Percentiles rank a stretch among this genome's conserved stretches.
phyloP scores from a whole-genome alignment of 306 rosid species.

The Inga leiocalycina region DNA sequence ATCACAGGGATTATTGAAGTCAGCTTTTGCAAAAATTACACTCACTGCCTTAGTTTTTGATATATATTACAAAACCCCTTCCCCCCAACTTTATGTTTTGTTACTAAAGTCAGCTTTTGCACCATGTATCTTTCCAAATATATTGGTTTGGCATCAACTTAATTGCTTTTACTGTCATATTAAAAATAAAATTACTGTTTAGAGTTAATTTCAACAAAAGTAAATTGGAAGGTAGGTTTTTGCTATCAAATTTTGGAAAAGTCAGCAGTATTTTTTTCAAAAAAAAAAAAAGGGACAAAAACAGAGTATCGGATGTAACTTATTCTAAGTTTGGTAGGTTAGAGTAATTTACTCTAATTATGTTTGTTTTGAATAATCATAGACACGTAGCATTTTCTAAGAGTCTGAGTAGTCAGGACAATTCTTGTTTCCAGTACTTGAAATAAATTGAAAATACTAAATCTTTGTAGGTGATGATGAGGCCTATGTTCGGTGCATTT shows the following conservation, averaged over 20 bases:
- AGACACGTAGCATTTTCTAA: not conserved
- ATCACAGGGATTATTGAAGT: not conserved
- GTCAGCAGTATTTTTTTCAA: too few relatives aligned
- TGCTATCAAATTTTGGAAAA: not conserved
- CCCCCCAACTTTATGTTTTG: not conserved
- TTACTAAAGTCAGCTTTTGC: not conserved
- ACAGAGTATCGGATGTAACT: not conserved
- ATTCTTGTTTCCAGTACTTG: not conserved
- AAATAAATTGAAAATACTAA: constrained; percentile 2
- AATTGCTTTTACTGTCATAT: not conserved
- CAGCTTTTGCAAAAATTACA: not conserved
- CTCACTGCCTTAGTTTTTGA: not conserved
- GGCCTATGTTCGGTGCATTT: constrained; percentile 91
- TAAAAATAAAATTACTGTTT: not conserved
- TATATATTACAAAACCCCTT: not conserved
- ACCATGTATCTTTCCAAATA: not conserved
- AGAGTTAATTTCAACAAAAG: not conserved
- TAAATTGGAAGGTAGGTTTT: not conserved
- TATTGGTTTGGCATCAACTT: not conserved
- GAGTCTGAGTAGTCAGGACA: not conserved
- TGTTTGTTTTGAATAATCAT: not conserved
- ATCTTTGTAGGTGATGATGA: constrained; percentile 68
- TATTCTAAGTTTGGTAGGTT: not conserved
- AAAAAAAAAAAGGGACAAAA: too few relatives aligned
- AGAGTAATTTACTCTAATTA: not conserved